phyloP scores from a whole-genome alignment of 768 basidiomycete genomes.

The Calocybe cyanea region DNA sequence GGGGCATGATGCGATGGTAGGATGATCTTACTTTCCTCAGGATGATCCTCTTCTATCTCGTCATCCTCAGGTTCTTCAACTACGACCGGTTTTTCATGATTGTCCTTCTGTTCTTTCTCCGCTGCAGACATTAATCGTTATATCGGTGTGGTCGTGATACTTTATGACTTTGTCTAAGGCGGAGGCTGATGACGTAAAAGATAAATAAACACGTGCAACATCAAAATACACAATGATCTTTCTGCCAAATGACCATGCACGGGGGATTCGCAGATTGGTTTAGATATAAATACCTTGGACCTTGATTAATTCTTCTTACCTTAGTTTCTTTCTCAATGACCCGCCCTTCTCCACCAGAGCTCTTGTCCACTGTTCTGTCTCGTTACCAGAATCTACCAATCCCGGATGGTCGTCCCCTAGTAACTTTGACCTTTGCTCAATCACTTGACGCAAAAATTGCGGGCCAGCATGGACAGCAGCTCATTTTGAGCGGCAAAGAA shows the following conservation, averaged over 20 bases:
- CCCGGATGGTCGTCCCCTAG: conserved; percentile 41
- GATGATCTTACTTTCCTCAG: conserved; percentile 14
- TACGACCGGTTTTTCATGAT: conserved; percentile 13
- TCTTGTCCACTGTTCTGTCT: conserved; percentile 22
- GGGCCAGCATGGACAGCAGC: conserved; percentile 64
- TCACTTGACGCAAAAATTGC: conserved; percentile 89
- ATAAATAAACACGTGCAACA: no score
- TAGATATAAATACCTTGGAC: no score
- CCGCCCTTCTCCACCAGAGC: conserved; percentile 17
- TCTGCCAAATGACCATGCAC: no score
- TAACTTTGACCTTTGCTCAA: conserved; percentile 86
- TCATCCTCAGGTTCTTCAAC: conserved; percentile 22
- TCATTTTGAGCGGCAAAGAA: conserved; percentile 79
- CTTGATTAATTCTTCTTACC: background rate
- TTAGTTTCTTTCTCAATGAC: background rate
- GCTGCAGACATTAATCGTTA: conserved; percentile 7
- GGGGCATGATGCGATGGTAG: background rate
- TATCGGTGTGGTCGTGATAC: background rate
- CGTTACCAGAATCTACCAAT: conserved; percentile 15
- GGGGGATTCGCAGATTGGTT: no score
- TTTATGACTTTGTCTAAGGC: background rate
- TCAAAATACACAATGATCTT: no score
- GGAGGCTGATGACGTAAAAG: conserved; percentile 3
- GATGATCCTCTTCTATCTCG: conserved; percentile 10
- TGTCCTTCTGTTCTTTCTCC: conserved; percentile 8